These are phyloP conservation scores for Musa troglodytarum DNA, from an alignment of 176 grass and related monocot species.

Conservation along the genomic window DNA sequence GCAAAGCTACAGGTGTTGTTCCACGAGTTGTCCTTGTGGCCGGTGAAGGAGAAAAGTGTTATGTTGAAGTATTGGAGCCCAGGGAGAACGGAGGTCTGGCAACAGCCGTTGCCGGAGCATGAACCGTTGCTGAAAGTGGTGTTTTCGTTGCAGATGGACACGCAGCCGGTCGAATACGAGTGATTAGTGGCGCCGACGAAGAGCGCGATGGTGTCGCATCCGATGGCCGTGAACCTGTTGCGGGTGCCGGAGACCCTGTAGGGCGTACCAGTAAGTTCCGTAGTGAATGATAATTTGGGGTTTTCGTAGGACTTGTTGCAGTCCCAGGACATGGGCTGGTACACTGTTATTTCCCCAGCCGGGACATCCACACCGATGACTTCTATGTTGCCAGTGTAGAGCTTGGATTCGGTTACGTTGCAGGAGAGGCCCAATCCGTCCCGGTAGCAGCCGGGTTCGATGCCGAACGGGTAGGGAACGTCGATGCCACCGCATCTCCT, in stretches of 20 bases:
- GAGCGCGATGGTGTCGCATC: slow-evolving; percentile 19
- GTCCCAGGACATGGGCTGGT: neutral
- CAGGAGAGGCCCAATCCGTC: slow-evolving; percentile 1
- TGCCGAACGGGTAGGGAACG: slow-evolving; percentile 40
- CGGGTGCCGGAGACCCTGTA: slow-evolving; percentile 3
- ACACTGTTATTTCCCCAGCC: neutral
- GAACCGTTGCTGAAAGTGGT: neutral
- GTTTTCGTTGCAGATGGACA: slow-evolving; percentile 11
- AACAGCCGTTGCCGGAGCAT: slow-evolving; percentile 35
- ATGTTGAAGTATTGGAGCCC: neutral
- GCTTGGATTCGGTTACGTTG: neutral
- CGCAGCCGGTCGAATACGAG: slow-evolving; percentile 17
- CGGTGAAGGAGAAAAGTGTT: neutral
- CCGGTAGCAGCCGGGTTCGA: slow-evolving; percentile 21
- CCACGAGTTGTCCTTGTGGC: neutral
- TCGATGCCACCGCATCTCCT: slow-evolving; percentile 18
- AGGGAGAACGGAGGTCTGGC: slow-evolving; percentile 19
- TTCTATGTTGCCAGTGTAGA: neutral
- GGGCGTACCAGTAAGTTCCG: neutral
- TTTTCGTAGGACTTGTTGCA: too few relatives aligned
- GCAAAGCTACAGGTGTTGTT: neutral
- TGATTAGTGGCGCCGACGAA: neutral
- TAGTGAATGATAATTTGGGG: too few relatives aligned
- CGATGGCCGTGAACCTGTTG: slow-evolving; percentile 41
- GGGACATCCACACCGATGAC: slow-evolving; percentile 13